Conservation (phyloP, 2,329 filamentous ascomycete species). For the Simplicillium sp. region DNA sequence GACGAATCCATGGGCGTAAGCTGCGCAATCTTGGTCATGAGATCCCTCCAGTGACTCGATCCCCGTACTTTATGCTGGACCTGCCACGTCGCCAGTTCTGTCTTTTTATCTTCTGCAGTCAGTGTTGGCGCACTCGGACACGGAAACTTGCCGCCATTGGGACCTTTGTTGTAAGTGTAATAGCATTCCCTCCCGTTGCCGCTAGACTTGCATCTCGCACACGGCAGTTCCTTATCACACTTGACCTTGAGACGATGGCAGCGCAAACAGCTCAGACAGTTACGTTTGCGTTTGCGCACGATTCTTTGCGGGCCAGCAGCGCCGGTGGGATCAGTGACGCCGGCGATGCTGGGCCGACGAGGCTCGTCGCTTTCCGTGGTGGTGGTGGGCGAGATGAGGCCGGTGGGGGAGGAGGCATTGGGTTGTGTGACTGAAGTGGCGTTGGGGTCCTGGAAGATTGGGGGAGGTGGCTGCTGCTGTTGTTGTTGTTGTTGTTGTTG, state of each 20-base stretch:
- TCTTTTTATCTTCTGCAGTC: slow-evolving; percentile 15
- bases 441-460: too few species aligned
- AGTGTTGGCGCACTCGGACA: slow-evolving; percentile 16
- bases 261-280: slow-evolving; percentile 23
- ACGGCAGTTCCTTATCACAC: slow-evolving; percentile 26
- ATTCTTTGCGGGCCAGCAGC: slow-evolving; percentile 11
- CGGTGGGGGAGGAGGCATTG: slow-evolving; percentile 8
- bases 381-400: slow-evolving; percentile 18
- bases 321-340: slow-evolving; percentile 4
- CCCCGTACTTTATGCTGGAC: slow-evolving; percentile 23
- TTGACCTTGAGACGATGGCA: slow-evolving; percentile 28
- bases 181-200: slow-evolving; percentile 24
- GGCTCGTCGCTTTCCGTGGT: slow-evolving; percentile 18
- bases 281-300: slow-evolving; percentile 24
- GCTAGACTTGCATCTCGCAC: slow-evolving; percentile 22
- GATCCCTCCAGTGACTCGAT: slow-evolving; percentile 24
- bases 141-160: slow-evolving; percentile 23
- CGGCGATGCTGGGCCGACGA: neutral
- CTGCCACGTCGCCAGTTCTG: slow-evolving; percentile 20
- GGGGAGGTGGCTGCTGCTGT: too few species aligned
- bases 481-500: too few species aligned
- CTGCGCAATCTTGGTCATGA: slow-evolving; percentile 14
- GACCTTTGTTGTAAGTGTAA: slow-evolving; percentile 26
- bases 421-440: too few species aligned
- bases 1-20: slow-evolving; percentile 7